Evolutionary conservation across 805 yeast genomes (phyloP).

Genomic region (Scheffersomyces spartinae): DNA sequence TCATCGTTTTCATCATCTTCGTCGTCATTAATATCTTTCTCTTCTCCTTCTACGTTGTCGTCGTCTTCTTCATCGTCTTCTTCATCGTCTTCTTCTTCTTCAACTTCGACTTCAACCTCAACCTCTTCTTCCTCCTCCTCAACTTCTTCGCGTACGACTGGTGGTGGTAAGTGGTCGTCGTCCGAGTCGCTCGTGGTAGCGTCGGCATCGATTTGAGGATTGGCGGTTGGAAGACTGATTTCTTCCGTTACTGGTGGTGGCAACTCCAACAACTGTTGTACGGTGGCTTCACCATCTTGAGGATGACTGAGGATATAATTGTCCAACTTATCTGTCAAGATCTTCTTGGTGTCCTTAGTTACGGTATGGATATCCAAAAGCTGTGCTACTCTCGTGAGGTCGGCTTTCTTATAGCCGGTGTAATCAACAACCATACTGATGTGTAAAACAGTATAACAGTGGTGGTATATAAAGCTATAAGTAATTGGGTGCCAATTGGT

Average conservation of each 20-base stretch:
- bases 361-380: conserved; percentile 22
- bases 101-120: conserved; percentile 3
- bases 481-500: too few relatives aligned
- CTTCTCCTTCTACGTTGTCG: conserved; percentile 1
- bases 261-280: too few relatives aligned
- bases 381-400: conserved; percentile 21
- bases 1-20: too few relatives aligned
- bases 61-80: conserved; percentile 2
- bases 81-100: conserved; percentile 10
- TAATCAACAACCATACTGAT: too few relatives aligned
- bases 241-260: too few relatives aligned
- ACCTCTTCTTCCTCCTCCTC: conserved; percentile 1
- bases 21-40: conserved; percentile 1
- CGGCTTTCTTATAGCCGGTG: conserved; percentile 30
- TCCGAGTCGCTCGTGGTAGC: too few relatives aligned
- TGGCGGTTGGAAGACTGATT: too few relatives aligned
- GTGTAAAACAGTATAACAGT: too few relatives aligned
- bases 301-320: conserved; percentile 16
- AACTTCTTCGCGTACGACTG: conserved; percentile 3
- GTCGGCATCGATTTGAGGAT: too few relatives aligned
- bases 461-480: too few relatives aligned
- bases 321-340: conserved; percentile 27
- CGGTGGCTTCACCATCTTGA: too few relatives aligned
- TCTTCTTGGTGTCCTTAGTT: conserved; percentile 30
- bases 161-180: too few relatives aligned